Evolutionary conservation across 768 basidiomycete genomes (phyloP).

Genomic region (Hygrophorus pudorinus): DNA sequence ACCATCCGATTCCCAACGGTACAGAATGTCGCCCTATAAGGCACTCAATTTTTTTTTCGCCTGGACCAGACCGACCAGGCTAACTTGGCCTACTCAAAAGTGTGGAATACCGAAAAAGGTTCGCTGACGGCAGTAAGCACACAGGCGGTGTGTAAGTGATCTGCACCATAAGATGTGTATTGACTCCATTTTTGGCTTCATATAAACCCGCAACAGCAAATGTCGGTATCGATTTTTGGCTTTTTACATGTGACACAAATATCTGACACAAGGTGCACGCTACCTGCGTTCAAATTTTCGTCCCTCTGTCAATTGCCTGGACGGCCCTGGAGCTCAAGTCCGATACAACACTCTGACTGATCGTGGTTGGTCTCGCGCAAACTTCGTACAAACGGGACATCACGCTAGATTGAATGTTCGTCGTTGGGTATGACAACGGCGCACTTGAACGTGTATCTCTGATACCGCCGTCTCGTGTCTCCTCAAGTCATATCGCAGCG

Average conservation of each 20-base stretch:
- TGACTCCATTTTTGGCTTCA: too few species aligned
- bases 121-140: too few species aligned
- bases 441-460: slow-evolving; percentile 35
- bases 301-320: slow-evolving; percentile 41
- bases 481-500: slow-evolving; percentile 55
- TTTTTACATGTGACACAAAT: neutral
- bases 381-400: slow-evolving; percentile 46
- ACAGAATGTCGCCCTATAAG: too few species aligned
- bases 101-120: too few species aligned
- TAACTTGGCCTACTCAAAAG: too few species aligned
- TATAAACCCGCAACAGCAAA: slow-evolving; percentile 13
- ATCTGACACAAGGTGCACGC: slow-evolving; percentile 41
- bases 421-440: slow-evolving; percentile 54
- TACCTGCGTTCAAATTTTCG: slow-evolving; percentile 43
- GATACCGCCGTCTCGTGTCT: slow-evolving; percentile 36
- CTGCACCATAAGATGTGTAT: too few species aligned
- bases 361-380: slow-evolving; percentile 35
- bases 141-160: too few species aligned
- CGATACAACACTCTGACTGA: slow-evolving; percentile 47
- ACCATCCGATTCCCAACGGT: too few species aligned
- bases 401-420: slow-evolving; percentile 39
- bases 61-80: too few species aligned
- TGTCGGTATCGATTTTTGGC: slow-evolving; percentile 2
- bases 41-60: too few species aligned
- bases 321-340: slow-evolving; percentile 38